Base-by-base conservation (phyloP, 768 basidiomycete species). In the Paxillus rubicundulus region DNA sequence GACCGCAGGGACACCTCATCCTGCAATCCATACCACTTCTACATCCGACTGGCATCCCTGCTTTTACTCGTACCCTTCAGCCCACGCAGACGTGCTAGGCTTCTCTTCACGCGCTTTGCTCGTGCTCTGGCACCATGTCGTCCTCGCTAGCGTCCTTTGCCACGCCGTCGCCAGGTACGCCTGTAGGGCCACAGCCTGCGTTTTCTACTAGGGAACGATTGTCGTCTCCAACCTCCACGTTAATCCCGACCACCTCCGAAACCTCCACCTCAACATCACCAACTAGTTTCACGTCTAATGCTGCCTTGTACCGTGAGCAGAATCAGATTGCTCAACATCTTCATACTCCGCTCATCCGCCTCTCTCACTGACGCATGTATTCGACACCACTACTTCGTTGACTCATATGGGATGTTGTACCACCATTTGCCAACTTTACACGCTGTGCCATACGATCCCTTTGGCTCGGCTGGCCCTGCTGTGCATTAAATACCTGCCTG, bases 241-340 rank as follows among this genome's bases (percentile, higher is more conserved):
- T 47, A 4, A 3, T n/a, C 9, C 14, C 32, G 1, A 16, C 34
- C 14, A 33, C 27, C 4, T 38, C 62, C 2, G 7, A 57, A 12
- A 34, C 38, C 20, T 13, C 52, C 6, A 32, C 38, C 9, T 21
- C 21, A 9, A 28, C 14, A 2, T 6, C 49, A 2, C 49, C 30
- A 4, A 45, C 54, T 9, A 44, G 30, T n/a, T 28, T 59, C 6
- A 46, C 61, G 2, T 36, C 50, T 6, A 63, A 67, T 41, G 69
- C 69, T 3, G 57, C 60, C 17, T 28, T 68, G 47, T 68, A 68
- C 45, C 45, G 67, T 68, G 56, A 70, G 67, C 54, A 24, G 24
- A 24, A 24, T 24, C 24, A 42, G 21, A 18, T 43, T 33, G 30
- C 34, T 37, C 20, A n/a, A 32, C 5, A 4, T 30, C 20, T 28